Percentiles rank a stretch among this genome's conserved stretches.
These are phyloP conservation scores for Coemansia sp. DNA, from an alignment of 192 early-diverging fungal species.

Conservation along the genomic window DNA sequence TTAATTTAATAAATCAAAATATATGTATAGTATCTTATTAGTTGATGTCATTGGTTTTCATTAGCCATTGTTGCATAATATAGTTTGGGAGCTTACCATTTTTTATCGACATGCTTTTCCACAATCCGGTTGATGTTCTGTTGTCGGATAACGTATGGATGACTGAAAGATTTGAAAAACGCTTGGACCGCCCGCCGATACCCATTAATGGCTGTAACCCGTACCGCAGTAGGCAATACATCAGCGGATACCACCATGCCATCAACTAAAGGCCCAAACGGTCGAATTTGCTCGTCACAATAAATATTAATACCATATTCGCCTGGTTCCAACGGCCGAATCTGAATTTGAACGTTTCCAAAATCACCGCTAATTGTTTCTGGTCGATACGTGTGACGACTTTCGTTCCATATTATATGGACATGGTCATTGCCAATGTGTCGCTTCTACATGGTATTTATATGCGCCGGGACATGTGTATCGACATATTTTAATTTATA, in stretches of 20 bases:
- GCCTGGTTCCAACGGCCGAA: conserved; percentile 77
- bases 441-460: conserved; percentile 69
- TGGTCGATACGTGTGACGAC: conserved; percentile 79
- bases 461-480: neutral
- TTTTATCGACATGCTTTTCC: conserved; percentile 27
- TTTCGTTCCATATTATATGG: conserved; percentile 98
- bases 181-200: conserved; percentile 30
- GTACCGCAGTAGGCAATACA: conserved; percentile 73
- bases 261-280: conserved; percentile 86
- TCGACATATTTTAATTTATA: neutral
- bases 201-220: conserved; percentile 82
- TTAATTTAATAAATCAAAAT: neutral
- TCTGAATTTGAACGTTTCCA: conserved; percentile 92
- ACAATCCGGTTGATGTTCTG: conserved; percentile 41
- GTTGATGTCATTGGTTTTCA: too few relatives aligned
- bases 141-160: conserved; percentile 44
- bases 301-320: conserved; percentile 59
- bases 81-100: conserved; percentile 19
- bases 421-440: conserved; percentile 99
- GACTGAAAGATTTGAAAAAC: conserved; percentile 32
- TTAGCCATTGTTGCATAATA: neutral
- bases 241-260: conserved; percentile 76
- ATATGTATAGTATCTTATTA: neutral
- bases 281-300: conserved; percentile 66
- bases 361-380: conserved; percentile 97